Conservation (phyloP, 1,284 basidiomycete species). For the Acaromyces ingoldii region DNA sequence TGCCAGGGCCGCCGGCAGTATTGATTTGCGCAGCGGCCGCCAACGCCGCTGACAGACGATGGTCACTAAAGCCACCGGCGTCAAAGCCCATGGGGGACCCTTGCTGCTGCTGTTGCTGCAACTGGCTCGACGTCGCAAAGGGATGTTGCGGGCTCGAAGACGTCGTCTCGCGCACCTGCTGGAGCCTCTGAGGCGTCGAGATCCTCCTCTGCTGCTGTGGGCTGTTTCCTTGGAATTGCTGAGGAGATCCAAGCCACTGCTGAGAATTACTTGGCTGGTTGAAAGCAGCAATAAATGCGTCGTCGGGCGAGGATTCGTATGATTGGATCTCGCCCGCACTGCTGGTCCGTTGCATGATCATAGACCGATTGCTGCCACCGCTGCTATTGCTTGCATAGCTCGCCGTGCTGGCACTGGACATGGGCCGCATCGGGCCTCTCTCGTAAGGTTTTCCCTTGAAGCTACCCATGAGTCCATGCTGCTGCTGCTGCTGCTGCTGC, state of each 20-base stretch:
- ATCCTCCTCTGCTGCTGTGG: background rate
- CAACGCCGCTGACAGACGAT: slow-evolving; percentile 31
- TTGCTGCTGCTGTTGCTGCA: background rate
- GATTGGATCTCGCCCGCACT: background rate
- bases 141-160: background rate
- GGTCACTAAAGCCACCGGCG: slow-evolving; percentile 29
- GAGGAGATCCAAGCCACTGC: background rate
- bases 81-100: slow-evolving; percentile 7
- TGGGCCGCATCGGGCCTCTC: background rate
- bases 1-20: slow-evolving; percentile 2
- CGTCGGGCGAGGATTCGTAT: no score
- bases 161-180: background rate
- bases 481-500: slow-evolving; percentile 4
- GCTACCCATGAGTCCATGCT: background rate
- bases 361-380: background rate
- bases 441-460: background rate
- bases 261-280: no score
- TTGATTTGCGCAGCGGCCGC: slow-evolving; percentile 29
- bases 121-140: background rate
- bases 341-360: no score
- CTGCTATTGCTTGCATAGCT: no score
- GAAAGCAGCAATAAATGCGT: no score
- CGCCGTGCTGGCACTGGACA: background rate
- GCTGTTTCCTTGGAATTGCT: no score
- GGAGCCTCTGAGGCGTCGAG: background rate